phyloP scores from a whole-genome alignment of 768 basidiomycete species.

The Clavulina sp. region DNA sequence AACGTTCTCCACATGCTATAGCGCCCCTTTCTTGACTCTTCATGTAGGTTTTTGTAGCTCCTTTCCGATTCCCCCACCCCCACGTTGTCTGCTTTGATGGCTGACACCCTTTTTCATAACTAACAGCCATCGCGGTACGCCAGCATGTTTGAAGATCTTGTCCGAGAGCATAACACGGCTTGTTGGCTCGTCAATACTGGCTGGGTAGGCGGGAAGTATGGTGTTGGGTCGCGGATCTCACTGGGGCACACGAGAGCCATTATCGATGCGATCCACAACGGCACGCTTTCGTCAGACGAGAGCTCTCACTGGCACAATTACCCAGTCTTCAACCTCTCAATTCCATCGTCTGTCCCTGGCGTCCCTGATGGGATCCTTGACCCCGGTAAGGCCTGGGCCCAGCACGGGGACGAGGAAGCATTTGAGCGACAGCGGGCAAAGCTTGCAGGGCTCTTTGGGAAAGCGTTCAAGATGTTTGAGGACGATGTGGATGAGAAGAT shows the following conservation, averaged over 20 bases:
- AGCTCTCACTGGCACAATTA: constrained; percentile 37
- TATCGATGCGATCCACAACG: constrained; percentile 93
- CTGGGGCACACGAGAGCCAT: constrained; percentile 91
- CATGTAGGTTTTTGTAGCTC: constrained; percentile 24
- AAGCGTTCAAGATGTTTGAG: constrained; percentile 86
- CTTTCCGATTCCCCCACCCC: too few species aligned
- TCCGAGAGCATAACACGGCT: constrained; percentile 73
- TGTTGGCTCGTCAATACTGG: constrained; percentile 99
- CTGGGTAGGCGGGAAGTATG: constrained; percentile 90
- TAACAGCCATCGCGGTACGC: constrained; percentile 74
- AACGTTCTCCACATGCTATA: constrained; percentile 98
- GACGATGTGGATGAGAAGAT: constrained; percentile 69
- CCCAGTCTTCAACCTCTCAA: constrained; percentile 56
- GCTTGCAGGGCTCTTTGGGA: constrained; percentile 83
- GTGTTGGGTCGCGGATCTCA: constrained; percentile 88
- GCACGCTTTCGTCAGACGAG: constrained; percentile 73
- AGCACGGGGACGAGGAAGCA: constrained; percentile 50
- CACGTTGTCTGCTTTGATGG: too few species aligned
- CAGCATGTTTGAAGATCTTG: constrained; percentile 87
- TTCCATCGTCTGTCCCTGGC: constrained; percentile 69
- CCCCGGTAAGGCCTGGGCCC: constrained; percentile 67
- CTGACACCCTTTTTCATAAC: background rate
- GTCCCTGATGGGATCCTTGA: constrained; percentile 86
- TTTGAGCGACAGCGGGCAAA: constrained; percentile 80
- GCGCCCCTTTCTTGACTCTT: constrained; percentile 96